Percentiles rank a stretch among this genome's conserved stretches.
These are phyloP conservation scores for Boletus vinaceobasis DNA, from an alignment of 768 basidiomycete species.

Conservation along the genomic window DNA sequence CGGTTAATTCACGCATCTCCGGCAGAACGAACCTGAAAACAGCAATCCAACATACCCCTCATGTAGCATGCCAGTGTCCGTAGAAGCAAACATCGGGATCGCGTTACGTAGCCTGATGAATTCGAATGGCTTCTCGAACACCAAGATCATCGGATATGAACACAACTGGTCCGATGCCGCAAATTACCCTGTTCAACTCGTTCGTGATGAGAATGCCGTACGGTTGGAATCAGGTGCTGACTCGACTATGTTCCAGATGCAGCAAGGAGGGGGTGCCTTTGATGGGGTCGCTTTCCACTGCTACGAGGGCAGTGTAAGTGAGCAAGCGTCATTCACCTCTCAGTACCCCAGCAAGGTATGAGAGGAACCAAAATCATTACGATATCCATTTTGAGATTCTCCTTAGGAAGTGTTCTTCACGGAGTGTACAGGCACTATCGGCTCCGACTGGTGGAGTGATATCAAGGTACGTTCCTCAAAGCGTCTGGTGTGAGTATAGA, in stretches of 20 bases:
- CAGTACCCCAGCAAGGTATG: slow-evolving; percentile 51
- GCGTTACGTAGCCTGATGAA: slow-evolving; percentile 57
- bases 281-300: slow-evolving; percentile 73
- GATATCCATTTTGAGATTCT: background rate
- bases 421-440: slow-evolving; percentile 65
- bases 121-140: slow-evolving; percentile 53
- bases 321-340: slow-evolving; percentile 56
- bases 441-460: slow-evolving; percentile 76
- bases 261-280: slow-evolving; percentile 52
- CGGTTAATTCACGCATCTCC: background rate
- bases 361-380: background rate
- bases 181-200: slow-evolving; percentile 57
- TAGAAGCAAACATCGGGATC: slow-evolving; percentile 58
- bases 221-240: background rate
- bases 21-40: slow-evolving; percentile 52
- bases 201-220: slow-evolving; percentile 19
- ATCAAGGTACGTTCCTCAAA: slow-evolving; percentile 51
- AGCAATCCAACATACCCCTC: slow-evolving; percentile 69
- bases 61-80: slow-evolving; percentile 48
- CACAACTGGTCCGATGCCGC: slow-evolving; percentile 74
- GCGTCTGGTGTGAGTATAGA: background rate
- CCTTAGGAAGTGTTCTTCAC: slow-evolving; percentile 41
- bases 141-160: slow-evolving; percentile 65
- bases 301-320: slow-evolving; percentile 51
- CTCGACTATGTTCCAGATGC: slow-evolving; percentile 40